A percentile compares a stretch with the other conserved stretches of the same genome.
Evolutionary conservation across 306 rosid species (phyloP).

Genomic region (Amphicarpaea edgeworthii): DNA sequence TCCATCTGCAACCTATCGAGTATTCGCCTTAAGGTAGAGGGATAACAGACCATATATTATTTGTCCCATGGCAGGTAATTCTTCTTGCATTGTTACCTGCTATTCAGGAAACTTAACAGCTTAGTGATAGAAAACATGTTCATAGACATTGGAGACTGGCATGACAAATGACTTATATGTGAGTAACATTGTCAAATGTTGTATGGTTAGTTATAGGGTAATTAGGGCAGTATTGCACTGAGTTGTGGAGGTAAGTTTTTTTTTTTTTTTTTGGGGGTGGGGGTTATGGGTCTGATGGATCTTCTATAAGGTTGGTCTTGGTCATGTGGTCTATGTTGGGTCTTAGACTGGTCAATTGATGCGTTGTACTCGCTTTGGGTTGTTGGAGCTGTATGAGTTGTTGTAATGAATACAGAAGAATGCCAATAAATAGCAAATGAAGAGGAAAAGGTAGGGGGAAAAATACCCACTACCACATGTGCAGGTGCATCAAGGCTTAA

Average conservation of each 20-base stretch:
- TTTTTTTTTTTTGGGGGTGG: too few relatives aligned
- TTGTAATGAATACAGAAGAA: background rate
- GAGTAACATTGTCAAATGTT: background rate
- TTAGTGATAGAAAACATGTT: background rate
- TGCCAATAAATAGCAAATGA: background rate
- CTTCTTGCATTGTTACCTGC: background rate
- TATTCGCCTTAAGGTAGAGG: background rate
- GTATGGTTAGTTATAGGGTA: background rate
- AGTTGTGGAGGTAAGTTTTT: constrained; percentile 12
- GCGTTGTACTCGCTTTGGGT: background rate
- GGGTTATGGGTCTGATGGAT: background rate
- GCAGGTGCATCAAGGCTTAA: background rate
- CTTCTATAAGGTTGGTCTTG: background rate
- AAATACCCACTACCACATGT: background rate
- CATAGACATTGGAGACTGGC: background rate
- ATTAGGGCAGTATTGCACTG: background rate
- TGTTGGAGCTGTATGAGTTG: background rate
- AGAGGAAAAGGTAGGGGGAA: background rate
- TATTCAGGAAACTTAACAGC: background rate
- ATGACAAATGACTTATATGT: background rate
- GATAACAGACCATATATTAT: background rate
- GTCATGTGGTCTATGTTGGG: background rate
- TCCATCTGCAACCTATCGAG: background rate
- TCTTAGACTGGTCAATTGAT: background rate
- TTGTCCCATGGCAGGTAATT: background rate